Base-by-base conservation (phyloP, 352 stramenopile species). In the Phytophthora quininea region DNA sequence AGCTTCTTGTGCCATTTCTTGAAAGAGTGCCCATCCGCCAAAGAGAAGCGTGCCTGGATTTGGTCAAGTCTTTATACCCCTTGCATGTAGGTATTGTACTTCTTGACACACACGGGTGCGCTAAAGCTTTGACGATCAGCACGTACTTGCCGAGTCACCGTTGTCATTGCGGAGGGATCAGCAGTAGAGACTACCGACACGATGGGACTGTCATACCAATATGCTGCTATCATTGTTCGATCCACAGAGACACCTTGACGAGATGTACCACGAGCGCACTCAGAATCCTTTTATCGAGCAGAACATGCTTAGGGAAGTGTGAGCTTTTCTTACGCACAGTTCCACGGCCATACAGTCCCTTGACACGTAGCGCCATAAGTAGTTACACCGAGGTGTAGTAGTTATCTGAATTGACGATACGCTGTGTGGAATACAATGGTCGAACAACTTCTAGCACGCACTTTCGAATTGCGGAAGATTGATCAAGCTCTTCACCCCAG, bases 351-450 rank as follows among this genome's bases (percentile, higher is more conserved):
- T 71, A 74, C 2, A 79, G 19, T 0, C 67, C 63, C 27, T 71
- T 74, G 29, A 73, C 4, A 27, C 58, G 49, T 14, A 82, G 14
- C 3, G 29, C 51, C 5, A 64, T 29, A 9, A 77, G 59, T 11
- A 81, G 49, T n/a, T 71, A 50, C 11, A 76, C 58, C 4, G 65
- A 78, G 0, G 73, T 81, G 54, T 79, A 82, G 48, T 65, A 82
- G 49, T 79, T 76, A 43, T 76, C 70, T 0, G 50, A 68, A 43
- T 76, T 76, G 24, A 82, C 42, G 5, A 77, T 58, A 2, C 73
- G 58, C 0, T 61, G 57, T 1, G 59, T 58, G 24, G 14, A 8
- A 54, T 67, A 64, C n/a, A 77, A 33, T 8, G 66, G 69, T 9
- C 48, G 57, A 10, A 48, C 63, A 0, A 81, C 58, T 48, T 81